Conservation (phyloP, 768 basidiomycete species). For the Lactarius hatsudake region DNA sequence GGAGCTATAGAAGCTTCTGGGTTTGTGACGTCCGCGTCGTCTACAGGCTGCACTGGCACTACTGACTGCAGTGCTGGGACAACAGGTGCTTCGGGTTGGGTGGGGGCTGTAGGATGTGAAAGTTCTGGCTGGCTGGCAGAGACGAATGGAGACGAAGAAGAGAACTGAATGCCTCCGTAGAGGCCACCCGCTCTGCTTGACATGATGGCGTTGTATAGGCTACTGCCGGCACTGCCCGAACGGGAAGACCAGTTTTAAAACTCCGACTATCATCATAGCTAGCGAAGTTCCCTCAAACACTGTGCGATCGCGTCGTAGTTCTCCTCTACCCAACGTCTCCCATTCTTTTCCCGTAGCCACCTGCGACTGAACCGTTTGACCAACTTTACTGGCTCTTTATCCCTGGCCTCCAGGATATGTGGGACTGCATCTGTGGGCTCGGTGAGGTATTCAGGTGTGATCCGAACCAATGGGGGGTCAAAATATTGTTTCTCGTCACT, state of each 20-base stretch:
- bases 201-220: constrained; percentile 43
- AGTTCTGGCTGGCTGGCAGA: constrained; percentile 41
- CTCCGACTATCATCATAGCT: not conserved
- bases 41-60: constrained; percentile 32
- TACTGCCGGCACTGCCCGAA: not conserved
- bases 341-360: constrained; percentile 43
- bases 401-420: not conserved
- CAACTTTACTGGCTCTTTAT: not conserved
- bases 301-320: constrained; percentile 38
- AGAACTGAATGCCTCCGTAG: constrained; percentile 86
- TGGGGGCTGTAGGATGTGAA: constrained; percentile 33
- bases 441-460: not conserved
- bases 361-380: constrained; percentile 33
- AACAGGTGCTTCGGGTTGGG: constrained; percentile 31
- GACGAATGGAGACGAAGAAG: constrained; percentile 56
- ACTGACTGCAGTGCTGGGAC: constrained; percentile 31
- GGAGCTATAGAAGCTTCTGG: constrained; percentile 37
- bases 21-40: constrained; percentile 21
- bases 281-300: constrained; percentile 33
- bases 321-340: constrained; percentile 37
- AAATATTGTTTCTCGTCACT: not conserved
- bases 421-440: not conserved
- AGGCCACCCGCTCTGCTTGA: constrained; percentile 79
- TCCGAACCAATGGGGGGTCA: not conserved
- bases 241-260: not conserved